phyloP scores from a whole-genome alignment of 768 basidiomycete species.

The Macrolepiota dolichaula region DNA sequence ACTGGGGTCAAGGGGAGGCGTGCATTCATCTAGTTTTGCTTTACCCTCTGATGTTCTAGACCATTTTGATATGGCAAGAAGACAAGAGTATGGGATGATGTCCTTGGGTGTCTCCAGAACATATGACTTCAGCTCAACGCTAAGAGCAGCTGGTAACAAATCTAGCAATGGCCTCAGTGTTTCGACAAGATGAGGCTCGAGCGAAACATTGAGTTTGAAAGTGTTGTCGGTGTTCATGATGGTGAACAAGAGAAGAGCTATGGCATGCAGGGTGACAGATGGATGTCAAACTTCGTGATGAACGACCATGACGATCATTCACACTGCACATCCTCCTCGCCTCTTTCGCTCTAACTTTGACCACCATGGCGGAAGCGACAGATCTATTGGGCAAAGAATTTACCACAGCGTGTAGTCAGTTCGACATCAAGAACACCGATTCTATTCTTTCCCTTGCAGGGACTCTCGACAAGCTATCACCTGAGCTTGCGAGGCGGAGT shows the following conservation, averaged over 20 bases:
- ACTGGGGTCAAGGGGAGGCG: constrained; percentile 42
- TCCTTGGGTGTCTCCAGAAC: constrained; percentile 32
- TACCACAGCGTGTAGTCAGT: constrained; percentile 37
- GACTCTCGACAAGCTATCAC: constrained; percentile 48
- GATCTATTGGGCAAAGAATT: constrained; percentile 29
- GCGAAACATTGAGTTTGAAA: constrained; percentile 47
- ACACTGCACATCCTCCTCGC: neutral
- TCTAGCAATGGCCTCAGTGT: constrained; percentile 41
- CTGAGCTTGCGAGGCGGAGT: constrained; percentile 47
- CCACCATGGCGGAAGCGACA: constrained; percentile 19
- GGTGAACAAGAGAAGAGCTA: constrained; percentile 12
- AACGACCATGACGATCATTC: constrained; percentile 13
- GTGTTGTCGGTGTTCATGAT: constrained; percentile 18
- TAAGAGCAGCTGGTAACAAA: constrained; percentile 43
- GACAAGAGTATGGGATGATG: constrained; percentile 61
- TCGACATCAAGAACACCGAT: constrained; percentile 35
- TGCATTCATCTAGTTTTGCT: constrained; percentile 24
- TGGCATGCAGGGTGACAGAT: constrained; percentile 5
- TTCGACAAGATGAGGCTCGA: constrained; percentile 61
- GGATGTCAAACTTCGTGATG: constrained; percentile 8
- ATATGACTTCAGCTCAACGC: constrained; percentile 36
- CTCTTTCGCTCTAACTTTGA: constrained; percentile 5
- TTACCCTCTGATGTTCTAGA: constrained; percentile 50
- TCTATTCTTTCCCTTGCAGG: constrained; percentile 27
- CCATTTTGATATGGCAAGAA: constrained; percentile 67